Evolutionary conservation across 2,329 filamentous ascomycete species (phyloP).

Genomic region (Sclerotinia sclerotiorum): DNA sequence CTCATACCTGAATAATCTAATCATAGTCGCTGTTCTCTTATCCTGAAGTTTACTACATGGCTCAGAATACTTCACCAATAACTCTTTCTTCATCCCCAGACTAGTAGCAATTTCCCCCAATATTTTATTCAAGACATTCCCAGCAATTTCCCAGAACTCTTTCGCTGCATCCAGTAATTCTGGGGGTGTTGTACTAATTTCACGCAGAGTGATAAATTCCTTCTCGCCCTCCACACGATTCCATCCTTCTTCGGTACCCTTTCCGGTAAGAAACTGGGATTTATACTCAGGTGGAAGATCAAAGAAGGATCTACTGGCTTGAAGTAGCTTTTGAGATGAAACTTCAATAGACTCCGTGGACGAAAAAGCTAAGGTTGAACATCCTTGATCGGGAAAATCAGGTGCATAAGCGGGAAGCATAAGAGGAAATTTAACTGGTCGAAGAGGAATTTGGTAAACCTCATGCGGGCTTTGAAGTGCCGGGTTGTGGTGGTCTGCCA

Average conservation of each 20-base stretch:
- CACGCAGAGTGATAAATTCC: conserved; percentile 36
- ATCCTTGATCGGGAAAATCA: conserved; percentile 32
- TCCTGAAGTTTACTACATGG: conserved; percentile 28
- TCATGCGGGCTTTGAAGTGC: neutral
- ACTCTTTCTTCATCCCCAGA: conserved; percentile 30
- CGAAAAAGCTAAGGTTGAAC: conserved; percentile 32
- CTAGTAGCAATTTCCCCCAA: conserved; percentile 31
- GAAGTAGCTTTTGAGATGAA: conserved; percentile 29
- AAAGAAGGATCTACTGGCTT: conserved; percentile 34
- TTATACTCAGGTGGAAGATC: conserved; percentile 32
- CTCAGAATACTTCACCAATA: conserved; percentile 32
- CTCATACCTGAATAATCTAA: conserved; percentile 37
- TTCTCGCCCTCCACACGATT: conserved; percentile 35
- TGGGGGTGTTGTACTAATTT: conserved; percentile 26
- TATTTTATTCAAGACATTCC: conserved; percentile 29
- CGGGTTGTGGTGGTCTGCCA: neutral
- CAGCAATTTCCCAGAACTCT: conserved; percentile 31
- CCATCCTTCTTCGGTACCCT: conserved; percentile 36
- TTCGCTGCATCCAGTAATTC: conserved; percentile 29
- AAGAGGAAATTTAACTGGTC: conserved; percentile 27
- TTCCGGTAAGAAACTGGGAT: conserved; percentile 27
- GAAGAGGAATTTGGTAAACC: conserved; percentile 7
- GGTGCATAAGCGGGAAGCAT: conserved; percentile 28
- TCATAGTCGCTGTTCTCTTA: conserved; percentile 32
- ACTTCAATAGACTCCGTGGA: conserved; percentile 26